These are phyloP conservation scores for Penicillium sp. DNA, from an alignment of 2,329 filamentous ascomycete genomes.

Conservation along the genomic window DNA sequence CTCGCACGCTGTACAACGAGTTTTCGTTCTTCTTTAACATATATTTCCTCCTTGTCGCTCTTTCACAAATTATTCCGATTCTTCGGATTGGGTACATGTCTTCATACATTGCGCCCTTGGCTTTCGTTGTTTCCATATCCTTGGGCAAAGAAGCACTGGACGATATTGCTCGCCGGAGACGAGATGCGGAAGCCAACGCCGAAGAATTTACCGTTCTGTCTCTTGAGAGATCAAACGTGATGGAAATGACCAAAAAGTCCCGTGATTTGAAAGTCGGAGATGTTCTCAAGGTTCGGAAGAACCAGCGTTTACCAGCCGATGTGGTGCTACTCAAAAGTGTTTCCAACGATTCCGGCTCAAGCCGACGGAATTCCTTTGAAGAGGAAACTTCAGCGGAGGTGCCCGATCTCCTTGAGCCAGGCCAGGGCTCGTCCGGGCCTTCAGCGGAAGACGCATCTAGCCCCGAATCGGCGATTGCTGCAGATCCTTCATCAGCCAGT, in stretches of 20 bases:
- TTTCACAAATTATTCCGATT: slow-evolving; percentile 88
- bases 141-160: slow-evolving; percentile 95
- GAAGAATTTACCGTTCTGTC: slow-evolving; percentile 78
- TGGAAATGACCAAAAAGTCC: slow-evolving; percentile 75
- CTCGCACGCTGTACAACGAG: slow-evolving; percentile 93
- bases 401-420: slow-evolving; percentile 27
- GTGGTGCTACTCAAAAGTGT: slow-evolving; percentile 87
- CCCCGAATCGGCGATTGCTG: slow-evolving; percentile 6
- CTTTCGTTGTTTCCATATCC: slow-evolving; percentile 87
- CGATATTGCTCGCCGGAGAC: slow-evolving; percentile 78
- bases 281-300: slow-evolving; percentile 87
- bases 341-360: slow-evolving; percentile 51
- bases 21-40: slow-evolving; percentile 99
- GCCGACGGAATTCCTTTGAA: slow-evolving; percentile 22
- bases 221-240: slow-evolving; percentile 59
- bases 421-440: slow-evolving; percentile 19
- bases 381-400: slow-evolving; percentile 14
- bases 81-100: slow-evolving; percentile 90
- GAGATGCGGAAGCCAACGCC: slow-evolving; percentile 92
- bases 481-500: slow-evolving; percentile 49
- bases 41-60: slow-evolving; percentile 92
- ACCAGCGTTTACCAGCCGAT: slow-evolving; percentile 90
- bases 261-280: slow-evolving; percentile 90
- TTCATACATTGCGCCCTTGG: slow-evolving; percentile 89
- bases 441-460: slow-evolving; percentile 6